phyloP scores from a whole-genome alignment of 768 basidiomycete genomes.

The Hygrophorus pudorinus region DNA sequence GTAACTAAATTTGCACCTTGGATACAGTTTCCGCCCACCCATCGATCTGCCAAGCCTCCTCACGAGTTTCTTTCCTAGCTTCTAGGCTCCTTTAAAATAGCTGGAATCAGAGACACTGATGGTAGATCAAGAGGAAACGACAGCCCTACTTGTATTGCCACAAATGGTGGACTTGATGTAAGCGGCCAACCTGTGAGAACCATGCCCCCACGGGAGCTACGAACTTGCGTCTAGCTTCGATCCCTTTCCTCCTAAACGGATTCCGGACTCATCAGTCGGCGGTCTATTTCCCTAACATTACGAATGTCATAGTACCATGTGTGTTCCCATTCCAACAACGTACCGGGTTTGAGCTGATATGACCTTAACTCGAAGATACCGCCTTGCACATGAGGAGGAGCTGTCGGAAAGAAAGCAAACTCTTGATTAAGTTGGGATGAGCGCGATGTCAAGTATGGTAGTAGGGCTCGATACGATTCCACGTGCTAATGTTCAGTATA shows the following conservation, averaged over 20 bases:
- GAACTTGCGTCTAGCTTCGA: constrained; percentile 85
- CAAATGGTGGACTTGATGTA: constrained; percentile 89
- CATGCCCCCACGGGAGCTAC: constrained; percentile 85
- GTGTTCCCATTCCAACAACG: constrained; percentile 90
- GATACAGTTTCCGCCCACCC: constrained; percentile 94
- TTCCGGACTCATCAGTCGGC: background rate
- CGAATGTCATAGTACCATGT: constrained; percentile 51
- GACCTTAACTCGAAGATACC: constrained; percentile 91
- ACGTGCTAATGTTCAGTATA: constrained; percentile 36
- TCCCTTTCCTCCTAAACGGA: constrained; percentile 74
- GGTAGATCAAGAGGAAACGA: constrained; percentile 7
- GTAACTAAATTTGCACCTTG: constrained; percentile 46
- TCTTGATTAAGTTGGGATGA: constrained; percentile 80
- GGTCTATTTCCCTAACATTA: too few species aligned
- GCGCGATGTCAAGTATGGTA: constrained; percentile 67
- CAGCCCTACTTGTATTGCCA: constrained; percentile 88
- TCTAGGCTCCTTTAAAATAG: constrained; percentile 51
- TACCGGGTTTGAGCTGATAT: constrained; percentile 83
- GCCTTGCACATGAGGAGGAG: constrained; percentile 77
- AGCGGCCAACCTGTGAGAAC: constrained; percentile 80
- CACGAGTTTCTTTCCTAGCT: constrained; percentile 71
- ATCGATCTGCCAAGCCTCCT: constrained; percentile 89
- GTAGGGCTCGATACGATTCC: constrained; percentile 59
- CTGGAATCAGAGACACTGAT: constrained; percentile 4
- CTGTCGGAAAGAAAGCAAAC: constrained; percentile 90